Conservation (phyloP, 2,329 filamentous ascomycete genomes). For the Echinosphaeria canescens region DNA sequence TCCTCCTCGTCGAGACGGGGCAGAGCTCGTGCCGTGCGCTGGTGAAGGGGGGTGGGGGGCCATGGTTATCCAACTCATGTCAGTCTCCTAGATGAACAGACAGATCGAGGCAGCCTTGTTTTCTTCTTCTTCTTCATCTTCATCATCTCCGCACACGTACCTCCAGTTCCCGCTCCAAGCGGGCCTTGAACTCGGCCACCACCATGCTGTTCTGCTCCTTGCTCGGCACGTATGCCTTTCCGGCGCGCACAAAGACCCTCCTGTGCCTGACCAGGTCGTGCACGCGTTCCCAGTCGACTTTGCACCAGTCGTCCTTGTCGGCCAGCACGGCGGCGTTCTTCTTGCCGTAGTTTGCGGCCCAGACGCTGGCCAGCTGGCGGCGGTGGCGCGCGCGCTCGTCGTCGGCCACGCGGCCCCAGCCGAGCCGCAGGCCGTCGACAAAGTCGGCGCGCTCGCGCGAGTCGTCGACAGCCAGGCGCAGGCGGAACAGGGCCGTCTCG, state of each 20-base stretch:
- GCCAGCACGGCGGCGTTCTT: conserved; percentile 15
- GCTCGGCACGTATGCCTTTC: conserved; percentile 80
- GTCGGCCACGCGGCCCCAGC: conserved; percentile 66
- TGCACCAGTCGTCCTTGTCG: conserved; percentile 83
- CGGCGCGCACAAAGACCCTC: conserved; percentile 52
- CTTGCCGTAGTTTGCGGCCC: conserved; percentile 13
- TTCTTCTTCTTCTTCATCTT: too few species aligned
- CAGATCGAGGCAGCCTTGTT: conserved; percentile 1
- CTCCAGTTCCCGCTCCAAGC: conserved; percentile 66
- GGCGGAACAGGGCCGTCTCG: conserved; percentile 73
- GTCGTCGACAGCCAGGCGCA: conserved; percentile 65
- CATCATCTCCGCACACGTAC: too few species aligned
- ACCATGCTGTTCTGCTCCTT: conserved; percentile 80
- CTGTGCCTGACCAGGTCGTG: conserved; percentile 73
- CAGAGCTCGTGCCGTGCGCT: conserved; percentile 77
- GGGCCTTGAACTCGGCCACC: conserved; percentile 61
- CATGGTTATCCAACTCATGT: not conserved
- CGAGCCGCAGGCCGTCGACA: conserved; percentile 52
- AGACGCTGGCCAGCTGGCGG: conserved; percentile 33
- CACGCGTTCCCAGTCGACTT: conserved; percentile 88
- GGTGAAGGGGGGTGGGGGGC: conserved; percentile 1
- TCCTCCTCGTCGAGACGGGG: conserved; percentile 94
- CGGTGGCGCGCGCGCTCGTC: conserved; percentile 51
- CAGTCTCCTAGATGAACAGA: not conserved
- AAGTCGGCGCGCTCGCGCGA: conserved; percentile 52